Evolutionary conservation across 129 eudicot genomes (phyloP).

Genomic region (Centella asiatica): DNA sequence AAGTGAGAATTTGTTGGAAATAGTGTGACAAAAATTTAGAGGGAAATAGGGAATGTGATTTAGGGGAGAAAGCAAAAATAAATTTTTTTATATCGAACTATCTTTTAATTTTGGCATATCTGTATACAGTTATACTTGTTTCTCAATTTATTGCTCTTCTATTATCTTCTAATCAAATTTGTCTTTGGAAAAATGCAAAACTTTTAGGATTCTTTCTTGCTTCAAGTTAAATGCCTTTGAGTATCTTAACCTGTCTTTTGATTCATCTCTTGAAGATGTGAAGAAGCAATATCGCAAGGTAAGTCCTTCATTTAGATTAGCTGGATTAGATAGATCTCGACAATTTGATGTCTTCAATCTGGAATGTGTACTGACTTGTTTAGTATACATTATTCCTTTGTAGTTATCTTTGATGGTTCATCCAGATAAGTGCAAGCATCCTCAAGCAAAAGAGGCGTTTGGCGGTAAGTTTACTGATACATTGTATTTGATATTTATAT

Average conservation of each 20-base stretch:
- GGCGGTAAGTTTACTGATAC: slow-evolving; percentile 87
- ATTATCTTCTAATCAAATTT: background rate
- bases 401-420: slow-evolving; percentile 94
- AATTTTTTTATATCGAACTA: too few relatives aligned
- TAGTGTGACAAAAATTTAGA: too few relatives aligned
- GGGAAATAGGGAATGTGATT: too few relatives aligned
- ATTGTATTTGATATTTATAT: too few relatives aligned
- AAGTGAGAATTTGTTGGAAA: too few relatives aligned
- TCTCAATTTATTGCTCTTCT: background rate
- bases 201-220: slow-evolving; percentile 85
- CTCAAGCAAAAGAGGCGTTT: slow-evolving; percentile 95
- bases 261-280: slow-evolving; percentile 75
- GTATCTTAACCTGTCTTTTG: slow-evolving; percentile 77
- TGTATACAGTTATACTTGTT: background rate
- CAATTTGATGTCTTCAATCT: background rate
- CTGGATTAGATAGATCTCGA: background rate
- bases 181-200: background rate
- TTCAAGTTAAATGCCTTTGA: slow-evolving; percentile 93
- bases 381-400: slow-evolving; percentile 10
- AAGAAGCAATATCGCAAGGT: slow-evolving; percentile 98
- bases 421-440: slow-evolving; percentile 99
- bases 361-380: slow-evolving; percentile 3
- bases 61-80: too few relatives aligned
- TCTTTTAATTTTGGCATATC: too few relatives aligned
- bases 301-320: slow-evolving; percentile 4